Evolutionary conservation across 495 filamentous ascomycete species (phyloP), one percentile per base, ranked within the genome.

Genomic region (Neurospora sp.): DNA sequence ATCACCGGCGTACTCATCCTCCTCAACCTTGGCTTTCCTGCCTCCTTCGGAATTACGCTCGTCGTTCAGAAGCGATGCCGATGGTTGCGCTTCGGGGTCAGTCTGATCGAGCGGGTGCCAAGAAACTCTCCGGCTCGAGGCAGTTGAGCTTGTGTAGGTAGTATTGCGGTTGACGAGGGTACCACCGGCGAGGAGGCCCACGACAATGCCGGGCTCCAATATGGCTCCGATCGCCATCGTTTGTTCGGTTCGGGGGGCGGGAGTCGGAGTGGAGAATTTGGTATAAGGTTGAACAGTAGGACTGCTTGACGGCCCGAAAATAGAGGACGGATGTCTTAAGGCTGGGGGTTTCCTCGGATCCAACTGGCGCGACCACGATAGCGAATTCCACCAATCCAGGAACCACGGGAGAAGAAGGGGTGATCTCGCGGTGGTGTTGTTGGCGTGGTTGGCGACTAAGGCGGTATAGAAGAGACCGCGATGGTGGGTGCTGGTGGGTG

Each of bases 81-180:
- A 66, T 66, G 54, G 54, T 69, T 15, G 48, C 76, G 73, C 77
- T 76, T 79, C 1, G 74, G 76, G 5, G 71, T 62, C 3, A 74
- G 77, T 21, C 77, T 73, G 11, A 71, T 37, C 17, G 70, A 36
- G 34, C 17, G 76, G 69, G n/a, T 71, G 70, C 1, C 70, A 39
- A 4, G 59, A 45, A 34, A 28, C 54, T 34, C 54, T 66, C n/a
- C 72, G 76, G 10, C 71, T 48, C 10, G 48, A 24, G 5, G 69
- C 10, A 2, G 71, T 54, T 2, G 40, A 54, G 13, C 73, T 77
- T 6, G 54, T 31, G 54, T 66, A 66, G 54, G 54, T 19, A 2
- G 54, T 66, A 74, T 82, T 80, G 45, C 81, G 78, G 75, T 82
- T 82, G 76, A 82, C 72, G 40, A 80, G 74, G 8, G 79, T 80